Evolutionary conservation across 129 eudicot genomes (phyloP).

Genomic region (Gnaphalium uliginosum): DNA sequence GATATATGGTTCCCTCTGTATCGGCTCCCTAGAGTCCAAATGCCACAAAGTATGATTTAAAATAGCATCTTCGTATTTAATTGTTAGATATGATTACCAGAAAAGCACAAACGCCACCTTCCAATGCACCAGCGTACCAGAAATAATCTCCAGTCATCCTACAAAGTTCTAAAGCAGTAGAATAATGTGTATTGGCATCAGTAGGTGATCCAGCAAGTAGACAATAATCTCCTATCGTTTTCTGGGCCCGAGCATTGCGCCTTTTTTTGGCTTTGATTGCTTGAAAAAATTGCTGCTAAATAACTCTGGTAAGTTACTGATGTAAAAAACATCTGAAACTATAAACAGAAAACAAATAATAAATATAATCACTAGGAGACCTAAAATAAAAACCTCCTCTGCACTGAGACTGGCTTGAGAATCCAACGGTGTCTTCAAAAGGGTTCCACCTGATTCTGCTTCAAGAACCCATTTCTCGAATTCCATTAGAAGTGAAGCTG

Average conservation of each 20-base stretch:
- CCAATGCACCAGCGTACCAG: slow-evolving; percentile 99
- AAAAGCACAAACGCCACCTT: slow-evolving; percentile 96
- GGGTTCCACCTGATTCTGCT: slow-evolving; percentile 86
- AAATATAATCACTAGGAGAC: slow-evolving; percentile 57
- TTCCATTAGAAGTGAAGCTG: slow-evolving; percentile 94
- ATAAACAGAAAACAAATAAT: slow-evolving; percentile 16
- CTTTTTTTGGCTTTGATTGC: slow-evolving; percentile 90
- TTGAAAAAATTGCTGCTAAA: slow-evolving; percentile 46
- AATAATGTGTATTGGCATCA: slow-evolving; percentile 89
- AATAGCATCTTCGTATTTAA: not conserved
- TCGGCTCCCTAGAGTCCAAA: slow-evolving; percentile 6
- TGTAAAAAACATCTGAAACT: not conserved
- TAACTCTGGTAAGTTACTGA: slow-evolving; percentile 24
- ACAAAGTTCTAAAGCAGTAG: slow-evolving; percentile 79
- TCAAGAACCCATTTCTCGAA: slow-evolving; percentile 89
- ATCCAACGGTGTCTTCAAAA: slow-evolving; percentile 96
- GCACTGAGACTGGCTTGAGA: slow-evolving; percentile 98
- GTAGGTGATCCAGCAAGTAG: slow-evolving; percentile 93
- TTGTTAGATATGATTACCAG: slow-evolving; percentile 50
- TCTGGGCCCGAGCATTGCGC: slow-evolving; percentile 91
- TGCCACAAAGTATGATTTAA: not conserved
- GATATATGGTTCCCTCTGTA: too few relatives aligned
- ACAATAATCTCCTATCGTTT: slow-evolving; percentile 94
- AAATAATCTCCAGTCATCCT: slow-evolving; percentile 90
- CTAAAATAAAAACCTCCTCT: slow-evolving; percentile 99